These are phyloP conservation scores for Cyamopsis tetragonoloba DNA, from an alignment of 306 rosid species.

Conservation along the genomic window DNA sequence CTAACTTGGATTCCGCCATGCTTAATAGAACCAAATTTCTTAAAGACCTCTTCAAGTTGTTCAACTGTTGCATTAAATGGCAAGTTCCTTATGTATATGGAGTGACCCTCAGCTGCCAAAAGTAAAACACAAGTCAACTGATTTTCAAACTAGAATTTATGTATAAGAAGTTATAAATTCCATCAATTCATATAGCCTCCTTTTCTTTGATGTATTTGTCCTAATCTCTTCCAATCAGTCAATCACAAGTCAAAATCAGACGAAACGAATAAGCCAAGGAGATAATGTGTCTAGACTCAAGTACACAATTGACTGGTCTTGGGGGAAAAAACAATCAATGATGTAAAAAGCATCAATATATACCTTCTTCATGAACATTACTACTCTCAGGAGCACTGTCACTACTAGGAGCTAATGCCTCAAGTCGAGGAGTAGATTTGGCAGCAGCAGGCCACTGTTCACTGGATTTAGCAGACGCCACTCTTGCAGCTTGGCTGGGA, in stretches of 20 bases:
- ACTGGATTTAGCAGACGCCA: slow-evolving; percentile 45
- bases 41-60: slow-evolving; percentile 83
- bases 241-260: slow-evolving; percentile 14
- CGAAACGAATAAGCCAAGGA: slow-evolving; percentile 11
- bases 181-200: background rate
- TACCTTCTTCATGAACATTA: slow-evolving; percentile 81
- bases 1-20: slow-evolving; percentile 94
- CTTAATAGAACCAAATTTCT: slow-evolving; percentile 91
- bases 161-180: slow-evolving; percentile 17
- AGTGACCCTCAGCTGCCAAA: slow-evolving; percentile 78
- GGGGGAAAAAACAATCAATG: slow-evolving; percentile 1
- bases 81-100: slow-evolving; percentile 85
- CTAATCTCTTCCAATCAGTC: background rate
- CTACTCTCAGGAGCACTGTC: slow-evolving; percentile 63
- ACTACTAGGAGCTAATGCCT: slow-evolving; percentile 47
- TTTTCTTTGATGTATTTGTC: background rate
- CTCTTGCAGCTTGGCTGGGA: slow-evolving; percentile 47
- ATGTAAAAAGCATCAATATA: slow-evolving; percentile 19
- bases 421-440: slow-evolving; percentile 52
- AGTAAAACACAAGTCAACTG: slow-evolving; percentile 15
- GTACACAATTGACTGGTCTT: background rate
- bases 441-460: slow-evolving; percentile 42
- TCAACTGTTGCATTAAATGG: slow-evolving; percentile 83
- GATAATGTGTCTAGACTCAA: slow-evolving; percentile 1
- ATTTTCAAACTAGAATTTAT: slow-evolving; percentile 26